These are phyloP conservation scores for Citrullus colocynthis DNA, from an alignment of 306 rosid genomes.

Conservation along the genomic window DNA sequence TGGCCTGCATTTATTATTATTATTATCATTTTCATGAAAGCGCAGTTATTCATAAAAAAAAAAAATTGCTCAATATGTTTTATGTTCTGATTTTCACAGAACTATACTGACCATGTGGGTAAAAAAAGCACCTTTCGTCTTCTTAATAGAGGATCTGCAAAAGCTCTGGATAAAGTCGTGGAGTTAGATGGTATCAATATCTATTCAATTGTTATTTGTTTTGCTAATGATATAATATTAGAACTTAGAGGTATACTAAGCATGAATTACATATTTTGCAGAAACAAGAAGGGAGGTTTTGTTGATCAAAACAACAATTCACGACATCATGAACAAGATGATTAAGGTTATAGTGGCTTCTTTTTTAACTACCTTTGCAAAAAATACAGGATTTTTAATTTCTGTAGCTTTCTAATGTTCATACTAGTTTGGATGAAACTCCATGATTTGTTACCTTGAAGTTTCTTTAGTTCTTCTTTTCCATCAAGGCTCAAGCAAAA, in stretches of 20 bases:
- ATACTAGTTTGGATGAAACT: background rate
- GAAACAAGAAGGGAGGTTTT: constrained; percentile 82
- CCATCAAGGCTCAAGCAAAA: background rate
- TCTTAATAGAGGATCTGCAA: constrained; percentile 93
- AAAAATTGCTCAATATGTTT: constrained; percentile 5
- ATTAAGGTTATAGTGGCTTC: constrained; percentile 31
- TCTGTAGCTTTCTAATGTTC: background rate
- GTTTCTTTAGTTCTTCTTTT: background rate
- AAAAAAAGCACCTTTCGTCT: constrained; percentile 85
- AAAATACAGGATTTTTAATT: background rate
- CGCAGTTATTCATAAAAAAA: background rate
- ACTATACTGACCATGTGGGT: constrained; percentile 75
- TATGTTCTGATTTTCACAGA: constrained; percentile 32
- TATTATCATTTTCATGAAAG: background rate
- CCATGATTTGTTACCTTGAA: background rate
- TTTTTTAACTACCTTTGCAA: background rate
- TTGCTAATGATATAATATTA: constrained; percentile 3
- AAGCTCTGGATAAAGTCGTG: constrained; percentile 88
- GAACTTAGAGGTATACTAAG: constrained; percentile 13
- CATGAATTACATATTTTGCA: constrained; percentile 25
- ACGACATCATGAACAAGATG: constrained; percentile 88
- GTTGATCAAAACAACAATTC: constrained; percentile 86
- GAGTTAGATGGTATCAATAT: constrained; percentile 71
- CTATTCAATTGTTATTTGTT: background rate
- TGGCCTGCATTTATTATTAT: too few species aligned